Base-by-base conservation (phyloP, 2,329 filamentous ascomycete species). In the Ambrosiella xylebori region DNA sequence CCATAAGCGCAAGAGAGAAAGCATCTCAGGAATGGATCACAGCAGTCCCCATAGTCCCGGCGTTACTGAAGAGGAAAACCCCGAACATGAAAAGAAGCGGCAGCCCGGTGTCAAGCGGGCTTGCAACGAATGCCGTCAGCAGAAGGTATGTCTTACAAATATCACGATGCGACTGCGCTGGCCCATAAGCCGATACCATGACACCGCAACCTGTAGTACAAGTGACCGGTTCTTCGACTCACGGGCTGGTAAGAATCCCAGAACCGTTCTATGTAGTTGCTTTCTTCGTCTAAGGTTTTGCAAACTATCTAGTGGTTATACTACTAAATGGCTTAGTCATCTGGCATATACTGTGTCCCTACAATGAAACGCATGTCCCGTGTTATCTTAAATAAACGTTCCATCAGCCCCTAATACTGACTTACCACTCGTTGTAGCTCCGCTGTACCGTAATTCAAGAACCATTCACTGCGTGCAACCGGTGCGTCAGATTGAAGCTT, bases 391-490 rank as follows among this genome's bases (percentile, higher is more conserved):
- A 13, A 12, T 47, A 36, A 8, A 39, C 13, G 7, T 47, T 19
- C 8, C 15, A 56, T 60, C 55, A 15, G 9, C 8, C 19, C 13
- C 51, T n/a, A 15, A 47, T 47, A 15, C 54, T 56, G 49, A 56
- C 54, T 35, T n/a, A 36, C 41, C n/a, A 15, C 35, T 49, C 9
- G 15, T 47, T 17, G 17, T 67, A 88, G 86, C 74, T 91, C 62
- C 84, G 86, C 66, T 93, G 87, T 76, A 86, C 91, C 74, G 86
- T 91, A 64, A 75, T 86, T 64, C 85, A 89, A 70, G 85, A 88
- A 36, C 86, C 86, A 15, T 90, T 89, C 68, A 79, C 81, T 65
- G 81, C 80, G 65, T 93, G 87, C 72, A 82, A 82, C 57, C 78
- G 87, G 59, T 93, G 87, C 71, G 80, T 80, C 67, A 86, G 88